Percentiles rank a stretch among this genome's conserved stretches.
These are phyloP conservation scores for Protea cynaroides DNA, from an alignment of 164 flowering plant species.

Conservation along the genomic window DNA sequence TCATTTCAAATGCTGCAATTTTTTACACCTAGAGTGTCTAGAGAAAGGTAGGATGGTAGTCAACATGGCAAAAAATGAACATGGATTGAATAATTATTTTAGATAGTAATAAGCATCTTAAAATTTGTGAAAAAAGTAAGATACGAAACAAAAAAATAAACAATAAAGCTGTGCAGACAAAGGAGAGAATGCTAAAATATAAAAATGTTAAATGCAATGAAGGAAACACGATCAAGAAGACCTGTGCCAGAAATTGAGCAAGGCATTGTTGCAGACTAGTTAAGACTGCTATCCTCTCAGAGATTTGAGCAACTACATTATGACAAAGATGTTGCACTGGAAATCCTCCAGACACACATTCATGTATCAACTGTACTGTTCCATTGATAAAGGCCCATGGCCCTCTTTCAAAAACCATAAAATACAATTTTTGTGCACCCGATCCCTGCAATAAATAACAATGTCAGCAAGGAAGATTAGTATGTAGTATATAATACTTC, in stretches of 20 bases:
- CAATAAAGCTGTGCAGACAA: not conserved
- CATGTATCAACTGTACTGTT: slow-evolving; percentile 41
- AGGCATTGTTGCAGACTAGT: slow-evolving; percentile 48
- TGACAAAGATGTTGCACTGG: slow-evolving; percentile 41
- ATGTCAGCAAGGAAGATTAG: not conserved
- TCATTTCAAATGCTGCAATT: too few species aligned
- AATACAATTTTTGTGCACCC: slow-evolving; percentile 53
- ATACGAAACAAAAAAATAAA: too few species aligned
- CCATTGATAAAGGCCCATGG: slow-evolving; percentile 69
- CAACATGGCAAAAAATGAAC: too few species aligned
- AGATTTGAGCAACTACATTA: slow-evolving; percentile 54
- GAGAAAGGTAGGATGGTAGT: too few species aligned
- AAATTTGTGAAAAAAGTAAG: not conserved
- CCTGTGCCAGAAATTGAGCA: slow-evolving; percentile 85
- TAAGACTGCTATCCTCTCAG: slow-evolving; percentile 59
- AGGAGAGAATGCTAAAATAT: not conserved
- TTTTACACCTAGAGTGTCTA: too few species aligned
- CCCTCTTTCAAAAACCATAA: slow-evolving; percentile 87
- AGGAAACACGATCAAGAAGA: slow-evolving; percentile 17
- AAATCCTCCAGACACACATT: slow-evolving; percentile 40
- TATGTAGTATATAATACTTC: not conserved
- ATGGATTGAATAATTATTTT: too few species aligned
- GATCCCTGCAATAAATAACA: slow-evolving; percentile 40
- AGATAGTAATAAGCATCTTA: too few species aligned
- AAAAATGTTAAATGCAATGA: not conserved